phyloP scores from a whole-genome alignment of 257 asterid species.

The Linderniella brevidens region DNA sequence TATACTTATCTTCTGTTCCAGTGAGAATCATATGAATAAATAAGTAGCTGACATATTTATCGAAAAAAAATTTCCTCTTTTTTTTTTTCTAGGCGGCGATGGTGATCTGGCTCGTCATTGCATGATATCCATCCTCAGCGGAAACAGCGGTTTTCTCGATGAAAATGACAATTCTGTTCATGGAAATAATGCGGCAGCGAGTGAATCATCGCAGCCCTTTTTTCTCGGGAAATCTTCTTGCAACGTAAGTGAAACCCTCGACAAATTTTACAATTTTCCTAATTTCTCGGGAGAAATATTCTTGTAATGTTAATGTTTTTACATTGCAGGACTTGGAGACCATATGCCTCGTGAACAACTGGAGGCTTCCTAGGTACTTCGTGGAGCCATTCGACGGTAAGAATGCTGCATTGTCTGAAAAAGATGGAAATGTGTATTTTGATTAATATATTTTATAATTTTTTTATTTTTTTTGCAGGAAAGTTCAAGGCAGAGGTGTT shows the following conservation, averaged over 20 bases:
- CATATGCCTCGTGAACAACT: constrained; percentile 19
- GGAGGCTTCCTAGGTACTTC: constrained; percentile 22
- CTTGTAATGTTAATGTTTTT: background rate
- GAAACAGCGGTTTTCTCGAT: constrained; percentile 2
- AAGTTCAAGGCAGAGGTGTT: constrained; percentile 19
- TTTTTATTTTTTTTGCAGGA: constrained; percentile 12
- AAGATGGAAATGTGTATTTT: no score
- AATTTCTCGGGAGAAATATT: background rate
- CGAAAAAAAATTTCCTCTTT: background rate
- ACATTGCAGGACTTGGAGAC: constrained; percentile 25
- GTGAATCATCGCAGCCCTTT: no score
- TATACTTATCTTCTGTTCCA: no score
- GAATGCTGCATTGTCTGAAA: background rate
- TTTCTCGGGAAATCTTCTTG: constrained; percentile 21
- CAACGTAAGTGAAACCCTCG: constrained; percentile 17
- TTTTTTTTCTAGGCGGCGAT: constrained; percentile 12
- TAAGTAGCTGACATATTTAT: no score
- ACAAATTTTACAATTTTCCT: background rate
- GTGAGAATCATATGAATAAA: no score
- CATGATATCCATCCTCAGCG: constrained; percentile 11
- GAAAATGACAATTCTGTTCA: constrained; percentile 1
- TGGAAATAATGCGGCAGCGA: constrained; percentile 5
- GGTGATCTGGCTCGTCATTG: constrained; percentile 20
- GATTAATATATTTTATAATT: no score
- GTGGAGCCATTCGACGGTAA: constrained; percentile 21